Base-by-base conservation (phyloP, 2,329 filamentous ascomycete species). In the Penicillium hesseltinei region DNA sequence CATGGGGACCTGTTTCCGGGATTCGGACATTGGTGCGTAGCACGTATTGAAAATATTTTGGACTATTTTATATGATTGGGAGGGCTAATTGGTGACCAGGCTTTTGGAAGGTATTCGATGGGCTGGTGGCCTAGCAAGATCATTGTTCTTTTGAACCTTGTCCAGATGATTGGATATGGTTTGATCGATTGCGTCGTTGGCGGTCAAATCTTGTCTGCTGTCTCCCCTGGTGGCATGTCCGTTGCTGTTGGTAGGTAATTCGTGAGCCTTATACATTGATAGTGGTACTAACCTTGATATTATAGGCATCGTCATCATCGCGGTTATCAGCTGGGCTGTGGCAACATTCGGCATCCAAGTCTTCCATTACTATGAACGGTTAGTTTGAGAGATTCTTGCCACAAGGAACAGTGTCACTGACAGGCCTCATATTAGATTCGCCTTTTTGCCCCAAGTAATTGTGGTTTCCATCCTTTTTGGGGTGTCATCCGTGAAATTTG, bases 361-460 rank as follows among this genome's bases (percentile, higher is more conserved):
- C 44, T 88, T 90, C 69, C 87, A 90, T 66, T 78, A 82, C 53
- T 90, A 89, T 69, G 86, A 89, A 73, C 80, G 86, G 69, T 84
- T 71, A 60, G 69, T 63, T 33, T 46, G 19, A 17, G 44, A 46
- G 17, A 40, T 46, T 39, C 40, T 55, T 35, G 47, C 19, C 25
- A 44, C 4, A 5, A n/a, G 19, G 19, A 6, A 36, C n/a, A 17
- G 8, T 25, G 19, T 23, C 21, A 29, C 38, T 48, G 2, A 25
- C 10, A 5, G 5, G 3, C 17, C 25, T 11, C 13, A 17, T 38
- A 15, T 38, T 31, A 81, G 79, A 69, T 88, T 83, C 66, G 84
- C 85, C 1, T 88, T 86, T 80, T 73, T 88, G 0, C 86, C 86
- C 0, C 84, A 87, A 64, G 67, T 87, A 0, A 75, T 87, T 5